phyloP scores from a whole-genome alignment of 2,329 filamentous ascomycete species.

The Parastagonospora avenae region DNA sequence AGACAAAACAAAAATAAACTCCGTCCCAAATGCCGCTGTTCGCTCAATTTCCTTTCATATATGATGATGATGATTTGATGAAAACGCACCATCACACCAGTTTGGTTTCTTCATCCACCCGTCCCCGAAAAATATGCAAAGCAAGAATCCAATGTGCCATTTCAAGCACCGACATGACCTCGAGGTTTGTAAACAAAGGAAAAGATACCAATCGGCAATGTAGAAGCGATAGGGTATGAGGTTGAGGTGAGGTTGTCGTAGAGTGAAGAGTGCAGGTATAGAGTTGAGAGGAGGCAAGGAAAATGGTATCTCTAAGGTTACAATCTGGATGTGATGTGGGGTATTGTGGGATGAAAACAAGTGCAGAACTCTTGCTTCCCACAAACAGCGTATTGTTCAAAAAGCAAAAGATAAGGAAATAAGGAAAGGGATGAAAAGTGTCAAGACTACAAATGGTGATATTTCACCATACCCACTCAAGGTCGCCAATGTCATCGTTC shows the following conservation, averaged over 20 bases:
- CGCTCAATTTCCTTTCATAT: constrained; percentile 19
- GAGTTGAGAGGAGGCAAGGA: constrained; percentile 36
- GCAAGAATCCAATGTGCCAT: constrained; percentile 9
- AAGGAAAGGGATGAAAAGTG: constrained; percentile 44
- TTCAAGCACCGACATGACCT: constrained; percentile 12
- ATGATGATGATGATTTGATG: constrained; percentile 24
- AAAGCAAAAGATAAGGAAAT: constrained; percentile 27
- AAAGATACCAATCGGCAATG: constrained; percentile 38
- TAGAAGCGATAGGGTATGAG: constrained; percentile 26
- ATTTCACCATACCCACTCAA: constrained; percentile 96
- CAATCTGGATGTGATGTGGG: constrained; percentile 33
- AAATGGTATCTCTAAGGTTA: constrained; percentile 49
- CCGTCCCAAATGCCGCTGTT: constrained; percentile 26
- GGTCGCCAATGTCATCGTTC: constrained; percentile 73
- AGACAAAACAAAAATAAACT: constrained; percentile 19
- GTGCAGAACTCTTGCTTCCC: constrained; percentile 34
- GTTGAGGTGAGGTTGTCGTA: constrained; percentile 22
- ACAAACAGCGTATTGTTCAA: constrained; percentile 18
- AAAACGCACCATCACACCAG: constrained; percentile 25
- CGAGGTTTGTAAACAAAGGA: constrained; percentile 40
- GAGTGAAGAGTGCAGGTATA: constrained; percentile 28
- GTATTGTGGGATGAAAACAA: constrained; percentile 21
- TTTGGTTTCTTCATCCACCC: constrained; percentile 27
- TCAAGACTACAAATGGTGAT: constrained; percentile 62
- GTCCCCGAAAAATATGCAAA: too few species aligned